phyloP scores from a whole-genome alignment of 2,329 filamentous ascomycete species.

The Orbilia javanica region DNA sequence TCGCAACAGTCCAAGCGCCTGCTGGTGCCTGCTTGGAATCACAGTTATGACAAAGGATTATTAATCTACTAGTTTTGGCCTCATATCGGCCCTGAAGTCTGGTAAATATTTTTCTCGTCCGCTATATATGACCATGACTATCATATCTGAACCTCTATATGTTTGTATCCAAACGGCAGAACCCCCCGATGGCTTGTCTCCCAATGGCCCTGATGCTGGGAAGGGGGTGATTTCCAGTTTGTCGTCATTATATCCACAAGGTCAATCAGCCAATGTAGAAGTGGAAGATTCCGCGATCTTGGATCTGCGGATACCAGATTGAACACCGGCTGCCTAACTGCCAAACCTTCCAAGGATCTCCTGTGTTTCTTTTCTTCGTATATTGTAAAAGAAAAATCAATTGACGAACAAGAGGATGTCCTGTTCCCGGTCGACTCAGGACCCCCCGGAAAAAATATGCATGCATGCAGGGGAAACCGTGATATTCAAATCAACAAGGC shows the following conservation, averaged over 20 bases:
- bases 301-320: conserved; percentile 38
- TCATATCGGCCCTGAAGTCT: conserved; percentile 1
- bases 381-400: not conserved
- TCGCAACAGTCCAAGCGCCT: conserved; percentile 32
- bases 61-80: conserved; percentile 6
- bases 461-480: conserved; percentile 43
- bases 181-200: too few species aligned
- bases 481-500: conserved; percentile 38
- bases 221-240: conserved; percentile 13
- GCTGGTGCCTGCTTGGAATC: not conserved
- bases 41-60: conserved; percentile 1
- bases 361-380: not conserved
- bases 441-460: conserved; percentile 34
- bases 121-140: not conserved
- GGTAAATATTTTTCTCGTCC: not conserved
- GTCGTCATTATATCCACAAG: conserved; percentile 37
- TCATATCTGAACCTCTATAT: conserved; percentile 5
- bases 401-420: conserved; percentile 28
- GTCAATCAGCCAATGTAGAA: conserved; percentile 26
- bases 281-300: conserved; percentile 21
- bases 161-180: conserved; percentile 10
- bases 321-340: conserved; percentile 48
- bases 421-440: conserved; percentile 19
- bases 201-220: conserved; percentile 1
- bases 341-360: conserved; percentile 2